Percentiles rank a stretch among this genome's conserved stretches.
These are phyloP conservation scores for Quercus tomentella DNA, from an alignment of 331 rosid species.

Conservation along the genomic window DNA sequence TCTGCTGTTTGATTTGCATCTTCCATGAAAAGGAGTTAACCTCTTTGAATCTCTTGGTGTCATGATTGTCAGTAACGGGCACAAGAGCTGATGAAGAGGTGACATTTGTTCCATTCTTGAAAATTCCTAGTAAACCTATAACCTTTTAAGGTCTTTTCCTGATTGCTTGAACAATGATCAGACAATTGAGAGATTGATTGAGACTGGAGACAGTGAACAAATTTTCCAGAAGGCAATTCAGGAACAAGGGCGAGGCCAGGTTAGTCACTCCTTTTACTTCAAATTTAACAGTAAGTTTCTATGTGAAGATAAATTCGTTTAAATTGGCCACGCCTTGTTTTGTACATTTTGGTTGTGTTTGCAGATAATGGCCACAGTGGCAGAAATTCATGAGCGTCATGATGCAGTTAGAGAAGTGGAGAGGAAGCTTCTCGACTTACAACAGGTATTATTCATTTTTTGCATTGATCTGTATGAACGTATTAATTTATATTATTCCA, in stretches of 20 bases:
- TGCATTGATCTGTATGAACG: not conserved
- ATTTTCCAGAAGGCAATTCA: constrained; percentile 95
- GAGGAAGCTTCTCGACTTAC: constrained; percentile 82
- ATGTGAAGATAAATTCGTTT: not conserved
- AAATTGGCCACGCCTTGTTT: constrained; percentile 1
- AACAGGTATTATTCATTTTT: constrained; percentile 54
- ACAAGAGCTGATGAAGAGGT: constrained; percentile 90
- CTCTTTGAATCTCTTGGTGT: constrained; percentile 14
- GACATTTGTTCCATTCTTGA: constrained; percentile 4
- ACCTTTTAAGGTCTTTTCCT: constrained; percentile 22
- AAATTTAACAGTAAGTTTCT: not conserved
- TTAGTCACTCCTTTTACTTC: constrained; percentile 16
- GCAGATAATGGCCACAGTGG: constrained; percentile 85
- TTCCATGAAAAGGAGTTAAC: constrained; percentile 4
- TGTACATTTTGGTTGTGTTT: constrained; percentile 11
- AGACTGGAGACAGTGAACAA: constrained; percentile 95
- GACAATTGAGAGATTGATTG: constrained; percentile 95
- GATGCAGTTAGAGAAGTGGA: constrained; percentile 92
- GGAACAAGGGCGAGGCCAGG: constrained; percentile 98
- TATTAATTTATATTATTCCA: not conserved
- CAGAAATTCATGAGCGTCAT: constrained; percentile 96
- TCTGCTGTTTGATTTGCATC: constrained; percentile 21
- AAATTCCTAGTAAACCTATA: not conserved
- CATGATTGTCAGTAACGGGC: constrained; percentile 72
- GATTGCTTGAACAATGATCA: constrained; percentile 41